phyloP scores from a whole-genome alignment of 1,284 basidiomycete species.

The Tilletia caries region DNA sequence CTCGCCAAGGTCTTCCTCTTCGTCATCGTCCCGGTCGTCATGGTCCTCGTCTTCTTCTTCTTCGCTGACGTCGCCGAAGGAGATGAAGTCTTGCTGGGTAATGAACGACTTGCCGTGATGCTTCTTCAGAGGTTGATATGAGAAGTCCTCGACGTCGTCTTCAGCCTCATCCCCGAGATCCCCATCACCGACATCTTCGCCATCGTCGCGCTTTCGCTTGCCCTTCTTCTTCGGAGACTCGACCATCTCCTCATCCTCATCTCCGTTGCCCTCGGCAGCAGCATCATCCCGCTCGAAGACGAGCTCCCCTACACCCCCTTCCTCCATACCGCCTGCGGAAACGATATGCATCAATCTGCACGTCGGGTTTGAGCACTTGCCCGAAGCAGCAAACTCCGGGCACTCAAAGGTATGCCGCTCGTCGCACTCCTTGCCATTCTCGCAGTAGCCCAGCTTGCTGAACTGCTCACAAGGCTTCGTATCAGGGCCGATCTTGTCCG shows the following conservation, averaged over 20 bases:
- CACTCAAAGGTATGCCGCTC: slow-evolving; percentile 48
- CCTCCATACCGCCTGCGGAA: slow-evolving; percentile 20
- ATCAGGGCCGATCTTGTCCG: slow-evolving; percentile 16
- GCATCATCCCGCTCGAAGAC: slow-evolving; percentile 42
- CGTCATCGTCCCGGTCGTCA: slow-evolving; percentile 20
- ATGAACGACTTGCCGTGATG: slow-evolving; percentile 31
- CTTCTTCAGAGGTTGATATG: neutral
- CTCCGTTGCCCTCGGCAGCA: slow-evolving; percentile 17
- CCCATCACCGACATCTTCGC: neutral
- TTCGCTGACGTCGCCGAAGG: slow-evolving; percentile 29
- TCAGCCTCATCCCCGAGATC: neutral
- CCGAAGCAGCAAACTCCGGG: slow-evolving; percentile 44
- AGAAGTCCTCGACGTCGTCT: slow-evolving; percentile 1
- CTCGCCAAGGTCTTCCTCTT: slow-evolving; percentile 15
- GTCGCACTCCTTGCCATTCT: slow-evolving; percentile 31
- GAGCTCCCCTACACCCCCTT: slow-evolving; percentile 24
- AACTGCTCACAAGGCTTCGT: slow-evolving; percentile 41
- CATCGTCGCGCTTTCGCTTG: slow-evolving; percentile 10
- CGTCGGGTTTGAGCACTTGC: slow-evolving; percentile 31
- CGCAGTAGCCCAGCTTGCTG: slow-evolving; percentile 47
- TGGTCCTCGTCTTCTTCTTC: slow-evolving; percentile 20
- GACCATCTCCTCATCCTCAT: neutral
- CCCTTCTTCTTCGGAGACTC: neutral
- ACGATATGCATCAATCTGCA: slow-evolving; percentile 45
- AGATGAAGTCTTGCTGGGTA: slow-evolving; percentile 45